Evolutionary conservation across 768 basidiomycete genomes (phyloP), one percentile per base, ranked within the genome.

Genomic region (Tulasnella sp.): DNA sequence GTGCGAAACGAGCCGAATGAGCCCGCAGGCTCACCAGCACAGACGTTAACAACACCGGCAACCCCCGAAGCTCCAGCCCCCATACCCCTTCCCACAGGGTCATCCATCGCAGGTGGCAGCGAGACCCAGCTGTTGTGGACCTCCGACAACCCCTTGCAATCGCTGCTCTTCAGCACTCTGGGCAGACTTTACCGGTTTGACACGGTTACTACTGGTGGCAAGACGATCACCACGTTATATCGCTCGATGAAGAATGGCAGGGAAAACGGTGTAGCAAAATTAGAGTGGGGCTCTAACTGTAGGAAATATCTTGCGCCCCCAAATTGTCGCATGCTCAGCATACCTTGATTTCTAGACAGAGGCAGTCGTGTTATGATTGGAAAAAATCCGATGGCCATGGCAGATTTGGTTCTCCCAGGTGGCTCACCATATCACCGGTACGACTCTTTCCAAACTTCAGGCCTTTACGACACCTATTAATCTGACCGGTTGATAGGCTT

Each of bases 71-170:
- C n/a, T n/a, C n/a, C n/a, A n/a, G n/a, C n/a, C n/a, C n/a, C n/a
- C n/a, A n/a, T n/a, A n/a, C n/a, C n/a, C n/a, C n/a, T n/a, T n/a
- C n/a, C n/a, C n/a, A n/a, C n/a, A n/a, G n/a, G n/a, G n/a, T n/a
- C n/a, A n/a, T n/a, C n/a, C n/a, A n/a, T n/a, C n/a, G n/a, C n/a
- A n/a, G n/a, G n/a, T n/a, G n/a, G n/a, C n/a, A n/a, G n/a, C n/a
- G n/a, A n/a, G n/a, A n/a, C n/a, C n/a, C n/a, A n/a, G n/a, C 90
- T 95, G 85, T 93, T 92, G 77, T 96, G 95, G 94, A 95, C 94
- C 72, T 94, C 92, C 86, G 91, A 92, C 83, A 94, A 96, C 86
- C 92, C 93, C 83, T 92, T 94, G 75, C 92, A 94, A 85, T 96
- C 95, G 84, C 88, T 90, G 75, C 89, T 96, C 80, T 96, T 95